phyloP scores from a whole-genome alignment of 2,329 filamentous ascomycete genomes.

The Talaromyces sp. region DNA sequence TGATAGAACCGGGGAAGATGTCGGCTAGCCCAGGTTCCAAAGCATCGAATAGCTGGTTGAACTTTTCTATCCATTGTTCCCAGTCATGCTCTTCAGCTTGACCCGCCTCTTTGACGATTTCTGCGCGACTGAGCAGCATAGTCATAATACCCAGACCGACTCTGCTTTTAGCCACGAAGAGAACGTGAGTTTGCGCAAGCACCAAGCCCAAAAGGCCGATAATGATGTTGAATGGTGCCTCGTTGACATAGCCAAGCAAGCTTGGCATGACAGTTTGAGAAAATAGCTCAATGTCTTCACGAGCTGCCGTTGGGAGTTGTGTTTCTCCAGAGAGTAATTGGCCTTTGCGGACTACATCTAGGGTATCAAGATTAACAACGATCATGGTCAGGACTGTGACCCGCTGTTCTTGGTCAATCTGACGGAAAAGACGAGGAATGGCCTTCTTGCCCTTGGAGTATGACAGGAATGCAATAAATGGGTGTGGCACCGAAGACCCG shows the following conservation, averaged over 20 bases:
- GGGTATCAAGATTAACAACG: conserved; percentile 81
- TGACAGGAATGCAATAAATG: conserved; percentile 92
- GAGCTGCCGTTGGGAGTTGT: conserved; percentile 68
- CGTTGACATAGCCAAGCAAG: conserved; percentile 82
- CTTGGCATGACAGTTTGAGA: conserved; percentile 82
- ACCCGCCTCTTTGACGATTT: conserved; percentile 81
- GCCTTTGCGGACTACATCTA: conserved; percentile 82
- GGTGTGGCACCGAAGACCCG: conserved; percentile 67
- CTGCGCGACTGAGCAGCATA: conserved; percentile 88
- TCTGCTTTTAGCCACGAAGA: conserved; percentile 77
- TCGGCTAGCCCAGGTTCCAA: conserved; percentile 77
- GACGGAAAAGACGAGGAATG: conserved; percentile 88
- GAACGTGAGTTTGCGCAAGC: conserved; percentile 73
- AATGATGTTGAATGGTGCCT: conserved; percentile 85
- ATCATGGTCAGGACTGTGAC: conserved; percentile 94
- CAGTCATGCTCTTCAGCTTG: conserved; percentile 66
- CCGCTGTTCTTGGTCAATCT: conserved; percentile 86
- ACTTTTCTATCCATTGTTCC: conserved; percentile 77
- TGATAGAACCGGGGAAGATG: conserved; percentile 89
- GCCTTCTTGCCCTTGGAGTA: conserved; percentile 95
- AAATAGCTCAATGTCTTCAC: conserved; percentile 91
- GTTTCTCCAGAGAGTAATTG: conserved; percentile 68
- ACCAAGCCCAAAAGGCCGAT: conserved; percentile 84
- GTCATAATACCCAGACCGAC: conserved; percentile 87
- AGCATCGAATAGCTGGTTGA: conserved; percentile 80